Evolutionary conservation across 495 filamentous ascomycete genomes (phyloP).

Genomic region (Lophium mytilinum): DNA sequence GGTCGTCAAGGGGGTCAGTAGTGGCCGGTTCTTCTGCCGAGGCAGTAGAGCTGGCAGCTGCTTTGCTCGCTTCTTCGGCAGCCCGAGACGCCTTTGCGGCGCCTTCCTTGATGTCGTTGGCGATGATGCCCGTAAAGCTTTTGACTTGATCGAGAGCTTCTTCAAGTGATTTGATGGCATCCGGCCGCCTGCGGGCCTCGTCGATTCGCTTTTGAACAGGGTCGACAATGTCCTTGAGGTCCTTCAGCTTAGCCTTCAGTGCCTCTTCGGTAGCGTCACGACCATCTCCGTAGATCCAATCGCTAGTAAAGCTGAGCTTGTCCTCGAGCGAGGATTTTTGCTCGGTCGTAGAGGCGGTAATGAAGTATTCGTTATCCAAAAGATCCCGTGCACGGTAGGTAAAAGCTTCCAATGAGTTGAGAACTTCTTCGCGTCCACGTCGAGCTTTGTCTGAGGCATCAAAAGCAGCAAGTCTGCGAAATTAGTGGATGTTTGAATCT

Average conservation of each 20-base stretch:
- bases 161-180: slow-evolving; percentile 53
- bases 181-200: slow-evolving; percentile 58
- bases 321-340: slow-evolving; percentile 55
- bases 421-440: slow-evolving; percentile 68
- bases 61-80: slow-evolving; percentile 32
- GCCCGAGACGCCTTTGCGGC: slow-evolving; percentile 43
- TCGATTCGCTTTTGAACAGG: slow-evolving; percentile 61
- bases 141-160: slow-evolving; percentile 52
- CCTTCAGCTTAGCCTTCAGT: slow-evolving; percentile 65
- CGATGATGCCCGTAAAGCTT: slow-evolving; percentile 48
- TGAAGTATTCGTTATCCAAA: slow-evolving; percentile 65
- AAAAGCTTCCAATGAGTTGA: slow-evolving; percentile 90
- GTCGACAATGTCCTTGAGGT: slow-evolving; percentile 59
- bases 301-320: slow-evolving; percentile 57
- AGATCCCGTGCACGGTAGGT: slow-evolving; percentile 85
- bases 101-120: slow-evolving; percentile 35
- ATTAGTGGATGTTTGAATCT: neutral
- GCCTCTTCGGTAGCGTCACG: slow-evolving; percentile 61
- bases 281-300: slow-evolving; percentile 89
- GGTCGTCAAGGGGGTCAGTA: slow-evolving; percentile 49
- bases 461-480: slow-evolving; percentile 55
- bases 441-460: slow-evolving; percentile 74
- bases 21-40: slow-evolving; percentile 33
- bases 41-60: slow-evolving; percentile 38
- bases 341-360: slow-evolving; percentile 55